Percentiles rank a stretch among this genome's conserved stretches.
Conservation (phyloP, 371 early-diverging fungal genomes). For the Lichtheimia hyalospora region DNA sequence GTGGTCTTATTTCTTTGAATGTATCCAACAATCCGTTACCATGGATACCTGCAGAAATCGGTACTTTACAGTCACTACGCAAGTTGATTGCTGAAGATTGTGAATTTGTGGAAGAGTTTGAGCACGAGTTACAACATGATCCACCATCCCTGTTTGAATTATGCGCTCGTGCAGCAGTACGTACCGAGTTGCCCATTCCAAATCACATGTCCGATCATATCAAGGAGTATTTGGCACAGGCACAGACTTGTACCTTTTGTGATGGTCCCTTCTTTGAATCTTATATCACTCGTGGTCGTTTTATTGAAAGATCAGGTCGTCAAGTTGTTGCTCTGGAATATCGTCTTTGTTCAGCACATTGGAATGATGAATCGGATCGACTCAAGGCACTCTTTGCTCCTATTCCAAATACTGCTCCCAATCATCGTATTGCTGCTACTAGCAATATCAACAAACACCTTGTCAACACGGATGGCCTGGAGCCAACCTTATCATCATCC, state of each 20-base stretch:
- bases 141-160: conserved; percentile 72
- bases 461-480: conserved; percentile 16
- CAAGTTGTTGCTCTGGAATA: conserved; percentile 39
- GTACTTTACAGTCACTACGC: conserved; percentile 57
- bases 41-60: conserved; percentile 38
- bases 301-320: conserved; percentile 62
- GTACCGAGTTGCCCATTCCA: conserved; percentile 61
- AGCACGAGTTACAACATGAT: conserved; percentile 26
- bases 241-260: conserved; percentile 81
- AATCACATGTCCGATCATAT: conserved; percentile 51
- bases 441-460: background rate
- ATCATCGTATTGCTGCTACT: background rate
- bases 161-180: conserved; percentile 73
- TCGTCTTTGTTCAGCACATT: conserved; percentile 42
- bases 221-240: conserved; percentile 66
- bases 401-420: conserved; percentile 5
- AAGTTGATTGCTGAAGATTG: conserved; percentile 57
- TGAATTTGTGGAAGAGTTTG: conserved; percentile 37
- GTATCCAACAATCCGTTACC: conserved; percentile 66
- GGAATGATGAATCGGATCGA: conserved; percentile 42
- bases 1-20: conserved; percentile 61
- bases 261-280: conserved; percentile 85
- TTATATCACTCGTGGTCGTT: conserved; percentile 57
- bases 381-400: conserved; percentile 32
- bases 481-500: background rate